These are phyloP conservation scores for Didymella sp. DNA, from an alignment of 2,329 filamentous ascomycete species.

Conservation along the genomic window DNA sequence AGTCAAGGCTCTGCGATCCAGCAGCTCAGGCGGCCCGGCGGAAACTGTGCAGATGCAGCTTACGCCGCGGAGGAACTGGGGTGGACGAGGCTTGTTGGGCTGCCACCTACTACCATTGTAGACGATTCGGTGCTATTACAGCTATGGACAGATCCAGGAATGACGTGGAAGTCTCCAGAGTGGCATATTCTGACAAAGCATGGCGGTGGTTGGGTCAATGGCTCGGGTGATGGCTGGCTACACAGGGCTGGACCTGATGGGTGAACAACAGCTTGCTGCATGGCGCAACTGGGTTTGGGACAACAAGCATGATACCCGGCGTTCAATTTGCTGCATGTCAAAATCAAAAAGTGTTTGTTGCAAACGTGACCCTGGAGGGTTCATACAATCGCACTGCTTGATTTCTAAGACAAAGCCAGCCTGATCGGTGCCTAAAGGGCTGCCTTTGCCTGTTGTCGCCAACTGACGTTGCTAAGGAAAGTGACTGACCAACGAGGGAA, in stretches of 20 bases:
- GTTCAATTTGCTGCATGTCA: conserved; percentile 28
- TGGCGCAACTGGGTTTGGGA: conserved; percentile 46
- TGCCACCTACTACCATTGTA: conserved; percentile 87
- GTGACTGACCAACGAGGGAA: conserved; percentile 10
- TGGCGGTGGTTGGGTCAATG: conserved; percentile 5
- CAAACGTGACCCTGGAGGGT: background rate
- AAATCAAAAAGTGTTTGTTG: background rate
- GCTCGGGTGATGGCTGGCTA: conserved; percentile 7
- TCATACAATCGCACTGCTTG: conserved; percentile 7
- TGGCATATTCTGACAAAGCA: conserved; percentile 5
- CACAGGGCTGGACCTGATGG: conserved; percentile 12
- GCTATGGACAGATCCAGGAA: background rate
- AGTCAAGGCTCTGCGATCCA: conserved; percentile 68
- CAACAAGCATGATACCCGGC: conserved; percentile 45
- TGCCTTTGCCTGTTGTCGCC: conserved; percentile 25
- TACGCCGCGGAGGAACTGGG: conserved; percentile 82
- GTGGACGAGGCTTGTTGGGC: conserved; percentile 85
- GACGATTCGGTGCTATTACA: conserved; percentile 27
- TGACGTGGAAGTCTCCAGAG: conserved; percentile 4
- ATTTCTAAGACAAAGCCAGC: conserved; percentile 28
- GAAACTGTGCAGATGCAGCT: conserved; percentile 72
- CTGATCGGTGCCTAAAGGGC: conserved; percentile 32
- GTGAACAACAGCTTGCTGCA: conserved; percentile 38
- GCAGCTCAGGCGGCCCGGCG: conserved; percentile 39
- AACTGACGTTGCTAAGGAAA: conserved; percentile 21